Base-by-base conservation (phyloP, 2,329 filamentous ascomycete species). In the Aurifilum marmelostoma region DNA sequence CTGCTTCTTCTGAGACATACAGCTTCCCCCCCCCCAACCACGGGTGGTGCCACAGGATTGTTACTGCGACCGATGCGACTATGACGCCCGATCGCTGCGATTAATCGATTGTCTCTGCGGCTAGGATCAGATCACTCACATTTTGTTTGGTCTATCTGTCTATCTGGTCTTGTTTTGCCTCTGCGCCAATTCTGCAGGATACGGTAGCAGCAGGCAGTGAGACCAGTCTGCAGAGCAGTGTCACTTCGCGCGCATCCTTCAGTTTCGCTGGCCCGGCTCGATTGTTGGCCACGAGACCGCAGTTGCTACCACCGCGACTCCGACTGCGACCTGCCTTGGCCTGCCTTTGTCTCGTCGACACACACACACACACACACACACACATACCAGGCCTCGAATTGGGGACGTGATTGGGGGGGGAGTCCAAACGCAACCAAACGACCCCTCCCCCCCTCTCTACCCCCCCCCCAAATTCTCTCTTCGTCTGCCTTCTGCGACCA, bases 1-100 rank as follows among this genome's bases (percentile, higher is more conserved):
- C 63, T 68, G 69, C 63, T 68, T 34, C 66, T 68, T 70, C 69
- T 68, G 69, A 70, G 69, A 70, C 69, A 70, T 68, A 70, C 69
- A 70, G 63, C 59, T 68, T 6, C 1, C 39, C 52, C 18, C 1
- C 39, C 52, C 68, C 62, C 58, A 66, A 62, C 64, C 60, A 64
- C 56, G 62, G 61, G 67, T 60, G 61, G 67, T 60, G 61, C 63
- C 56, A 69, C 61, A 56, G 12, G 27, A 32, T 29, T 29, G 12
- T 18, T 27, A 18, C 24, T 56, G 52, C 27, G 50, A 27, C 18
- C 52, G 24, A 27, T 56, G 52, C 52, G 50, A 56, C 63, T 29
- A 65, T 56, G 63, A 41, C 63, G 52, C 32, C 27, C 50, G 24
- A 41, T 56, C 39, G 63, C 63, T 24, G 63, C 63, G 50, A 39